Percentiles rank a stretch among this genome's conserved stretches.
Evolutionary conservation across 192 early-diverging fungal genomes (phyloP).

Genomic region (Coemansia sp.): DNA sequence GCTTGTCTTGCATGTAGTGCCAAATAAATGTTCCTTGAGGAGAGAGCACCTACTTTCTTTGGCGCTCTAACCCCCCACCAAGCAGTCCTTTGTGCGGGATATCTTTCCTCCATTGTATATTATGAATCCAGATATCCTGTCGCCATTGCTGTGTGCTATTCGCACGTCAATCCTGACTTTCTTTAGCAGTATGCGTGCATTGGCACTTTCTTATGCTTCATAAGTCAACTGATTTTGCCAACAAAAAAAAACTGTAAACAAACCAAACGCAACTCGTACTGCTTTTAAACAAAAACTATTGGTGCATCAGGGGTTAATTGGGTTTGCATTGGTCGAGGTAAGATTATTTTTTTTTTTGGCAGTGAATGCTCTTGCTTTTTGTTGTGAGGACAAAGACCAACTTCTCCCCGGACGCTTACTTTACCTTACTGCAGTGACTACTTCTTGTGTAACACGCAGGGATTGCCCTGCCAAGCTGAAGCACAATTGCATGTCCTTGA

Average conservation of each 20-base stretch:
- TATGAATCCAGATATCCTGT: conserved; percentile 12
- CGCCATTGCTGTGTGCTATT: background rate
- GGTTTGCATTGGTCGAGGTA: no score
- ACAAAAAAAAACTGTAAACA: background rate
- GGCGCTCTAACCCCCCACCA: background rate
- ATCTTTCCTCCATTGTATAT: background rate
- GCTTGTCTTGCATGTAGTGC: background rate
- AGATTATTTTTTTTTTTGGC: no score
- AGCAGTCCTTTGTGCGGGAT: background rate
- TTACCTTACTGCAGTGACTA: background rate
- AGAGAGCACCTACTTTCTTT: background rate
- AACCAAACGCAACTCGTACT: background rate
- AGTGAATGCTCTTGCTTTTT: no score
- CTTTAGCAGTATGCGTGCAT: background rate
- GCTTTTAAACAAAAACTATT: background rate
- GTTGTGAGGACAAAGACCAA: no score
- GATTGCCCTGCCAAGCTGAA: background rate
- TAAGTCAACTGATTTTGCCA: background rate
- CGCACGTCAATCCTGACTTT: background rate
- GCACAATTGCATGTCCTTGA: background rate
- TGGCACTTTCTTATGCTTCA: background rate
- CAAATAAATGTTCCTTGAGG: background rate
- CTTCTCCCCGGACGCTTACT: background rate
- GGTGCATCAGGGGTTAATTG: no score
- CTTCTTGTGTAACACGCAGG: background rate